These are phyloP conservation scores for Paramecium biaurelia DNA, from an alignment of 73 alveolate species.

Conservation along the genomic window DNA sequence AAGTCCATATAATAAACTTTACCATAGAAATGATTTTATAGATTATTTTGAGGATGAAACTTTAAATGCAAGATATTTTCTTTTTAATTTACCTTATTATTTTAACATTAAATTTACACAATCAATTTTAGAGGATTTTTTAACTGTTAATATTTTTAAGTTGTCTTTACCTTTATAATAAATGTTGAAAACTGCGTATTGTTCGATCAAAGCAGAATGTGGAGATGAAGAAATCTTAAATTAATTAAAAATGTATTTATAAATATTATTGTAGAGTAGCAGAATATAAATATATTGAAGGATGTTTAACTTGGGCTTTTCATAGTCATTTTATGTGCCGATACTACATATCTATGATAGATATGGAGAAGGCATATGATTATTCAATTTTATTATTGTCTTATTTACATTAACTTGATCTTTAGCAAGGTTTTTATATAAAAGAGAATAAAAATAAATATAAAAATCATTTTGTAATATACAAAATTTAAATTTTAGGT, in stretches of 20 bases:
- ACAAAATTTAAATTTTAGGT: not conserved
- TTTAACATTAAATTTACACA: not conserved
- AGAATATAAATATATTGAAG: not conserved
- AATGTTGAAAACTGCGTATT: not conserved
- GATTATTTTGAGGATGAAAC: not conserved
- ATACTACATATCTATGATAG: not conserved
- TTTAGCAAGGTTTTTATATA: not conserved
- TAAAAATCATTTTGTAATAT: not conserved
- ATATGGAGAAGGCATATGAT: not conserved
- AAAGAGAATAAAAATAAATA: not conserved
- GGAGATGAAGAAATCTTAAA: not conserved
- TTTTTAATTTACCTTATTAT: not conserved
- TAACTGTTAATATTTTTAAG: not conserved
- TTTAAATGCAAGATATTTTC: not conserved
- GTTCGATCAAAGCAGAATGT: not conserved
- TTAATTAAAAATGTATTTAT: not conserved
- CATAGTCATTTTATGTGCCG: not conserved
- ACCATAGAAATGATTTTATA: not conserved
- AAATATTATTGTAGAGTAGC: not conserved
- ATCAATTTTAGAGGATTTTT: not conserved
- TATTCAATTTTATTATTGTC: not conserved
- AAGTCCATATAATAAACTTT: not conserved
- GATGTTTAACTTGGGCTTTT: not conserved
- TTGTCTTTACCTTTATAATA: not conserved
- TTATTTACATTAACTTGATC: not conserved